A percentile compares a stretch with the other conserved stretches of the same genome.
Conservation (phyloP, 805 yeast genomes). For the Komagataella phaffii region DNA sequence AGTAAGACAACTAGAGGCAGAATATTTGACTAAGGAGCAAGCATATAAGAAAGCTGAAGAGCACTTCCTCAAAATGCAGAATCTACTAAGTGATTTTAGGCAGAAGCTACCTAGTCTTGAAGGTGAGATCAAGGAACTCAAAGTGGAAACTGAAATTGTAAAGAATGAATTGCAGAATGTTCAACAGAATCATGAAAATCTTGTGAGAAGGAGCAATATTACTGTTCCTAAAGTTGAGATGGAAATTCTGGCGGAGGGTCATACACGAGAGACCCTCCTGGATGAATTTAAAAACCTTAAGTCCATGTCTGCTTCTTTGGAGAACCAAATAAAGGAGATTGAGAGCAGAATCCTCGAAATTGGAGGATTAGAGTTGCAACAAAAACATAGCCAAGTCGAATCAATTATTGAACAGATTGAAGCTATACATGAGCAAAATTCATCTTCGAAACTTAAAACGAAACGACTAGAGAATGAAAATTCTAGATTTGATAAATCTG, state of each 20-base stretch:
- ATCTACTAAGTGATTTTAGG: slow-evolving; percentile 40
- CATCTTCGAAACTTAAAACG: slow-evolving; percentile 39
- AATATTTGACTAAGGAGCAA: slow-evolving; percentile 38
- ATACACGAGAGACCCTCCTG: background rate
- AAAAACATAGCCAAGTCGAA: slow-evolving; percentile 74
- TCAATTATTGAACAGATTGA: slow-evolving; percentile 57
- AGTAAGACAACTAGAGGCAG: slow-evolving; percentile 36
- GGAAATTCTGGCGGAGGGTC: background rate
- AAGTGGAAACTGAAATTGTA: slow-evolving; percentile 12
- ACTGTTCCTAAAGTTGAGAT: background rate
- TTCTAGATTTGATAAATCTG: slow-evolving; percentile 35
- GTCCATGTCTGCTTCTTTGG: slow-evolving; percentile 40
- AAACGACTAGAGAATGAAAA: slow-evolving; percentile 55
- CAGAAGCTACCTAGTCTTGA: slow-evolving; percentile 65
- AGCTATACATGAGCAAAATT: slow-evolving; percentile 38
- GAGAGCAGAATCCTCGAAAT: slow-evolving; percentile 76
- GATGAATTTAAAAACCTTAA: slow-evolving; percentile 28
- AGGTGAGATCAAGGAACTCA: slow-evolving; percentile 42
- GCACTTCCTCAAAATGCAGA: slow-evolving; percentile 45
- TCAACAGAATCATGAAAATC: background rate
- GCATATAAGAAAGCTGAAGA: slow-evolving; percentile 34
- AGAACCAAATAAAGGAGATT: slow-evolving; percentile 39
- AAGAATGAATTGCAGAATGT: background rate
- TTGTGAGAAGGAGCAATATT: background rate
- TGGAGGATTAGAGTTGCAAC: slow-evolving; percentile 77